Evolutionary conservation across 352 stramenopile genomes (phyloP), one percentile per base, ranked within the genome.

Genomic region (Aphanomyces euteiches): DNA sequence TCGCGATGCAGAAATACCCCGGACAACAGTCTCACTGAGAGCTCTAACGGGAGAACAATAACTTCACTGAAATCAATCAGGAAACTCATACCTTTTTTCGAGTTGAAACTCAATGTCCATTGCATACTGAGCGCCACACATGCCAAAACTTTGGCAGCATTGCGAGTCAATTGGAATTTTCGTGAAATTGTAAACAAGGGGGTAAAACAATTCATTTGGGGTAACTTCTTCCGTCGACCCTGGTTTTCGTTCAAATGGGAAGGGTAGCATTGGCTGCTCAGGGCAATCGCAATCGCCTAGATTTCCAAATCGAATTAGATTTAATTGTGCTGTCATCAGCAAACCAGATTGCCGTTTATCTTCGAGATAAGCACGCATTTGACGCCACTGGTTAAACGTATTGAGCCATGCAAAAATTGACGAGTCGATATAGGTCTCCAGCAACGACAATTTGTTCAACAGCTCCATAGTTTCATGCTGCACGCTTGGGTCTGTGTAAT

Each of bases 371-470:
- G 85, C 87, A 0, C 86, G 82, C 83, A 94, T 85, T 74, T 94
- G 86, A 6, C 86, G 82, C 86, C 86, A 94, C 69, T 94, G 86
- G 66, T 94, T 92, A 69, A 94, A 92, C 15, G 83, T 90, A 50
- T 95, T 84, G 36, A 96, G 70, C 90, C 90, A 97, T 47, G 85
- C 94, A 67, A 89, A 95, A 47, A 97, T 84, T 1, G 88, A 86
- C 6, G 89, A 66, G 59, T 95, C 81, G 38, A 96, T 85, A 63
- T 94, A 96, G 60, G 85, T 74, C 10, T 80, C 78, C 41, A 96
- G 79, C 47, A 75, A 80, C 0, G 86, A 88, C 7, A 96, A 74
- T 8, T 88, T 77, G 45, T 92, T 84, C 13, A 90, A 74, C 7
- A 97, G 67, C n/a, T 81, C 61, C 41, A 87, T 89, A 15, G 95